Evolutionary conservation across 1,284 basidiomycete species (phyloP).

Genomic region (Coniferiporia sulphurascens): DNA sequence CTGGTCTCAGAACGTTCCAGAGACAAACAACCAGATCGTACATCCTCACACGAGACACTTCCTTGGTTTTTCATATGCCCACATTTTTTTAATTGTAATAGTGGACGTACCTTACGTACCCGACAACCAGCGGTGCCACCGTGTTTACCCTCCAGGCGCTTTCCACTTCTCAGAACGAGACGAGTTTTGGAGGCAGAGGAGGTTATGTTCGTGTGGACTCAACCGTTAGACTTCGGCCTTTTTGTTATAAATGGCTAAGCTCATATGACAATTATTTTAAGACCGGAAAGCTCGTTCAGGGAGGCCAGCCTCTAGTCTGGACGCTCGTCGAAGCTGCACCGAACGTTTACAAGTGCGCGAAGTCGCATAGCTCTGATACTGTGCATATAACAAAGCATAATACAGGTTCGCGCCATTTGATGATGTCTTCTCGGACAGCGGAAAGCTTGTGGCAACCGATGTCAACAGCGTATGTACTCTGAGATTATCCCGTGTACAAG

Average conservation of each 20-base stretch:
- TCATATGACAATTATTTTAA: neutral
- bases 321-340: slow-evolving; percentile 7
- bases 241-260: neutral
- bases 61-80: neutral
- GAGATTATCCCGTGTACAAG: neutral
- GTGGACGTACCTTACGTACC: slow-evolving; percentile 15
- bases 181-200: neutral
- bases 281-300: slow-evolving; percentile 11
- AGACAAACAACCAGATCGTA: slow-evolving; percentile 5
- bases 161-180: neutral
- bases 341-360: slow-evolving; percentile 7
- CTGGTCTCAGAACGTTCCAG: neutral
- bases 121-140: slow-evolving; percentile 4
- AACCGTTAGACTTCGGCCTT: no score
- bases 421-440: slow-evolving; percentile 3
- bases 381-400: neutral
- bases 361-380: neutral
- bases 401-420: slow-evolving; percentile 8
- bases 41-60: neutral
- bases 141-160: slow-evolving; percentile 11
- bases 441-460: slow-evolving; percentile 14
- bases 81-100: neutral
- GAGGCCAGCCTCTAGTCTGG: slow-evolving; percentile 6
- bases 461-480: slow-evolving; percentile 7
- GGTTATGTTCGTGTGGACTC: slow-evolving; percentile 13